A percentile compares a stretch with the other conserved stretches of the same genome.
Conservation (phyloP, 805 yeast species). For the Yamadazyma insecticola region DNA sequence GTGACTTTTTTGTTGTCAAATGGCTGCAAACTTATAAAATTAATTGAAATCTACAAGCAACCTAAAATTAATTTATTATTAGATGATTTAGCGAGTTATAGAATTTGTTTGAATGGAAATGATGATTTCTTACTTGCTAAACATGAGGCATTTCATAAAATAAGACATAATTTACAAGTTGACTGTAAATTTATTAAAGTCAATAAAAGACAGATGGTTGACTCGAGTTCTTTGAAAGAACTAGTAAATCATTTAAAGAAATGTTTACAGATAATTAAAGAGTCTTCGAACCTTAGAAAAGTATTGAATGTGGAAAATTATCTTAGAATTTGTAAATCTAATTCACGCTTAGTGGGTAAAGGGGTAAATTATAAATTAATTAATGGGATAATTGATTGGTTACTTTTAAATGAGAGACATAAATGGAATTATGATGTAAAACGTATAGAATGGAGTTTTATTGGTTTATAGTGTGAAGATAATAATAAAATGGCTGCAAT, state of each 20-base stretch:
- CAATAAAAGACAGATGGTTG: conserved; percentile 19
- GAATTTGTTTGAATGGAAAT: neutral
- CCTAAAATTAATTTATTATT: conserved; percentile 13
- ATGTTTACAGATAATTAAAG: conserved; percentile 11
- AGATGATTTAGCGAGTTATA: conserved; percentile 10
- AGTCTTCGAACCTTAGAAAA: conserved; percentile 2
- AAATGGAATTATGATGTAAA: conserved; percentile 21
- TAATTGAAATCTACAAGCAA: conserved; percentile 18
- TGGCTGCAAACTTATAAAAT: conserved; percentile 13
- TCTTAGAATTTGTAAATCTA: conserved; percentile 4
- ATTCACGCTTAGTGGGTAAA: conserved; percentile 8
- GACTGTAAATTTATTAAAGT: conserved; percentile 18
- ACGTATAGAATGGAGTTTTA: conserved; percentile 14
- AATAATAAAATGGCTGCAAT: neutral
- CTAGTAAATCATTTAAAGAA: conserved; percentile 11
- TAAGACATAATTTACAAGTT: conserved; percentile 22
- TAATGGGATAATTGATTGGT: conserved; percentile 23
- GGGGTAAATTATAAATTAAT: conserved; percentile 14
- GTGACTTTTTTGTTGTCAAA: conserved; percentile 16
- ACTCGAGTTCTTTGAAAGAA: conserved; percentile 10
- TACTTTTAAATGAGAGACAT: conserved; percentile 13
- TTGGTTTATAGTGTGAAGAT: neutral
- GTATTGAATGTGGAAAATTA: conserved; percentile 8
- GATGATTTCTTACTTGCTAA: conserved; percentile 5
- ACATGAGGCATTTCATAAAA: conserved; percentile 18